These are phyloP conservation scores for Backusella liffmaniae DNA, from an alignment of 192 early-diverging fungal genomes.

Conservation along the genomic window DNA sequence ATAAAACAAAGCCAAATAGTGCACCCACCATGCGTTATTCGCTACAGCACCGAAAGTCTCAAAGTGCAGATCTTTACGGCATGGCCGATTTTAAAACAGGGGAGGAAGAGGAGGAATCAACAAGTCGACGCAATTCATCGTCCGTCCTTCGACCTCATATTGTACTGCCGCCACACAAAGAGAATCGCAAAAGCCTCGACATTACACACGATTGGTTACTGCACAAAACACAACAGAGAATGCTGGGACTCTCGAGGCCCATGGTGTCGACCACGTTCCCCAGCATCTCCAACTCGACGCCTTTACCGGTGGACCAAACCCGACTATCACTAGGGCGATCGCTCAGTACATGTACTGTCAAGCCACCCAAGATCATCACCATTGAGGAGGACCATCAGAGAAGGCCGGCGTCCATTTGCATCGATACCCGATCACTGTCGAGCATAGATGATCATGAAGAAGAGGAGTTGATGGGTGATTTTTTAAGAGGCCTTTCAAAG, in stretches of 20 bases:
- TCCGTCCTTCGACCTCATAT: conserved; percentile 25
- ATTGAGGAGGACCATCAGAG: conserved; percentile 9
- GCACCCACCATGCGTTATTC: not conserved
- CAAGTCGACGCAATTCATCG: not conserved
- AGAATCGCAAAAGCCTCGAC: conserved; percentile 1
- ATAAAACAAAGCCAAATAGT: not conserved
- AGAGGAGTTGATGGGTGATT: conserved; percentile 35
- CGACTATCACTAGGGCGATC: not conserved
- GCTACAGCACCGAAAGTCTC: conserved; percentile 27
- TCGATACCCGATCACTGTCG: conserved; percentile 10
- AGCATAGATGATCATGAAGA: conserved; percentile 14
- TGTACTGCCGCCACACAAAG: conserved; percentile 3
- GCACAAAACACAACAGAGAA: not conserved
- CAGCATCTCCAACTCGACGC: conserved; percentile 17
- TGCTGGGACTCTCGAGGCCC: conserved; percentile 20
- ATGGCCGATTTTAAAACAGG: not conserved
- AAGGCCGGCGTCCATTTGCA: conserved; percentile 20
- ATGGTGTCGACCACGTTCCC: conserved; percentile 35
- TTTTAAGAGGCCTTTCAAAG: conserved; percentile 31
- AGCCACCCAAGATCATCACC: conserved; percentile 11
- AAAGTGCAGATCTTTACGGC: conserved; percentile 30
- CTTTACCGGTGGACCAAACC: conserved; percentile 6
- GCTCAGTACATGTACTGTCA: not conserved
- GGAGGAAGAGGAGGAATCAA: not conserved
- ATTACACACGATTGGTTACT: conserved; percentile 24